phyloP scores from a whole-genome alignment of 495 filamentous ascomycete species.

The Xylaria acuta region DNA sequence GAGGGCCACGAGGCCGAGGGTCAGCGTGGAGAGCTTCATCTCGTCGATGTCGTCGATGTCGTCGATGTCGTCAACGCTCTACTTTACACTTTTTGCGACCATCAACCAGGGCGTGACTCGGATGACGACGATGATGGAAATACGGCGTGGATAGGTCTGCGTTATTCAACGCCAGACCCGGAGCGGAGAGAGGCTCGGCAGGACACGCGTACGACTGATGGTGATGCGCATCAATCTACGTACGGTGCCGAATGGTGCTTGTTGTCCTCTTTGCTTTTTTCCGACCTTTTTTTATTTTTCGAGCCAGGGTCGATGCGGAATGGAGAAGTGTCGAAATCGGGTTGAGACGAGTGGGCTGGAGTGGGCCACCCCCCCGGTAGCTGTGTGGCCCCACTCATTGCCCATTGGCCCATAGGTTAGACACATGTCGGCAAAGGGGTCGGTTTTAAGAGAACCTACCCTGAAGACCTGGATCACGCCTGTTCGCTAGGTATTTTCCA shows the following conservation, averaged over 20 bases:
- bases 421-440: background rate
- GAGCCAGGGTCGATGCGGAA: constrained; percentile 9
- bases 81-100: background rate
- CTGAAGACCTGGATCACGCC: background rate
- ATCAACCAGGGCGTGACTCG: background rate
- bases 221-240: constrained; percentile 2
- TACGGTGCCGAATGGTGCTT: background rate
- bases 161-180: background rate
- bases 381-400: background rate
- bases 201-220: background rate
- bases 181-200: background rate
- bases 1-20: constrained; percentile 62
- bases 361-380: background rate
- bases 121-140: background rate
- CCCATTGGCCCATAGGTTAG: background rate
- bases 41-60: constrained; percentile 6
- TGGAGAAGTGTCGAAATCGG: constrained; percentile 13
- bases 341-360: background rate
- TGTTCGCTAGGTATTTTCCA: background rate
- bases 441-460: background rate
- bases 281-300: background rate
- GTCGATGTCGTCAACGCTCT: background rate
- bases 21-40: constrained; percentile 60
- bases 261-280: constrained; percentile 17
- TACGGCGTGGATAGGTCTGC: background rate